These are phyloP conservation scores for Kodamaea plutei DNA, from an alignment of 1,139 yeast genomes.

Conservation along the genomic window DNA sequence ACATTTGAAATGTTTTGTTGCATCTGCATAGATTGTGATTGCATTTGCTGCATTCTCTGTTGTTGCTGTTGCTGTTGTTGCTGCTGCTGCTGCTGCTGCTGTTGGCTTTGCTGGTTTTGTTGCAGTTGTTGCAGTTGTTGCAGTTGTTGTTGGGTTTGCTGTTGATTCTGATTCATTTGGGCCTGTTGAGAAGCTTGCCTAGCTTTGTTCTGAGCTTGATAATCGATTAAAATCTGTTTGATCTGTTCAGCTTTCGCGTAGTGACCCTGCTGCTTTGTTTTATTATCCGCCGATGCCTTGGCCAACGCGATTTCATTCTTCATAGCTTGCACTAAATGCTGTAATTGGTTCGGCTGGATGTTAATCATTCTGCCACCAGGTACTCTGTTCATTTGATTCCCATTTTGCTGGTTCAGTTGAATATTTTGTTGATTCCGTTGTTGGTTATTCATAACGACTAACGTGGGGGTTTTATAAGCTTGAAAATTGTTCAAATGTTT, in stretches of 20 bases:
- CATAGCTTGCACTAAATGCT: slow-evolving; percentile 56
- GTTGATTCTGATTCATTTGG: slow-evolving; percentile 6
- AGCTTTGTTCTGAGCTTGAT: slow-evolving; percentile 39
- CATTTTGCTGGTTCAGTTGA: slow-evolving; percentile 2
- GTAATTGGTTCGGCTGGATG: slow-evolving; percentile 55
- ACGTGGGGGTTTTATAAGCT: too few species aligned
- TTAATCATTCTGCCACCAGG: slow-evolving; percentile 13
- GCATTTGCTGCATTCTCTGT: slow-evolving; percentile 7
- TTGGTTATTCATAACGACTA: slow-evolving; percentile 2
- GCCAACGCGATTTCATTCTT: slow-evolving; percentile 64
- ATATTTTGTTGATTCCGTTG: background rate
- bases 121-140: slow-evolving; percentile 4
- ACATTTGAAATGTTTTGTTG: slow-evolving; percentile 5
- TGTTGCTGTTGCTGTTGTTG: slow-evolving; percentile 8
- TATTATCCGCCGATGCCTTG: slow-evolving; percentile 45
- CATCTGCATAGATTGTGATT: background rate
- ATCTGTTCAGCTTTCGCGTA: slow-evolving; percentile 65
- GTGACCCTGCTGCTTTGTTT: slow-evolving; percentile 69
- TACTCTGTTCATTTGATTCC: slow-evolving; percentile 4
- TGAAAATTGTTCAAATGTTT: too few species aligned
- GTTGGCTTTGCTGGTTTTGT: slow-evolving; percentile 4
- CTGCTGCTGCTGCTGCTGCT: slow-evolving; percentile 7
- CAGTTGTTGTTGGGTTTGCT: slow-evolving; percentile 3
- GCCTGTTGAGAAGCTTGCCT: slow-evolving; percentile 12
- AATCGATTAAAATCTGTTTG: slow-evolving; percentile 42